Evolutionary conservation across 352 stramenopile genomes (phyloP), one percentile per base, ranked within the genome.

Genomic region (Phytopythium helicoides): DNA sequence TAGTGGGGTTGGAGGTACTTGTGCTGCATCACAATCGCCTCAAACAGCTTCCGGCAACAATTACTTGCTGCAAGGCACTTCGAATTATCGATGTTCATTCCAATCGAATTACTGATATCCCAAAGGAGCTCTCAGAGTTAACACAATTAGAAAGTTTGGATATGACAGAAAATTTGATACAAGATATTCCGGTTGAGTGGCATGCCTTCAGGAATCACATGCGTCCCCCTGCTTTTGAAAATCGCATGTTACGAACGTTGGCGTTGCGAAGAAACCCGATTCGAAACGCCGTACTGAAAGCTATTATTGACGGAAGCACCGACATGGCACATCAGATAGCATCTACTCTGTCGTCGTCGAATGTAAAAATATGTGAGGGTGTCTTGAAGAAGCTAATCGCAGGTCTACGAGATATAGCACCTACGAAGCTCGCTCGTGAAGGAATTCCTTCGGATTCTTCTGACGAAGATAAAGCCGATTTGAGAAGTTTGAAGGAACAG

Each of bases 331-430:
- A 1, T 1, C 23, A 1, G 44, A 44, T 42, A 11, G 22, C 35
- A 18, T 23, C 40, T 2, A 42, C 42, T 1, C 55, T 64, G 60
- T 34, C 54, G 42, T 47, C 60, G 25, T 21, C 56, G 22, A 47
- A 71, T 55, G 50, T 68, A 35, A 34, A 59, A 11, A 56, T 66
- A 1, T 86, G 76, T 8, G 75, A 82, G 50, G 56, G 54, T n/a
- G 62, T 78, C 12, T 25, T 87, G 15, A 68, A 62, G 48, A 86
- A 84, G 42, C 35, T 90, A 10, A 68, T 88, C 8, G 63, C 85
- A 33, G 57, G 64, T 28, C 68, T 81, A n/a, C 62, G 68, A 16
- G 63, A 64, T 21, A 54, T 56, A 14, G 28, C 47, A 12, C n/a
- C 34, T 6, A 53, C 15, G 8, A 51, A 38, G n/a, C 26, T 19